Evolutionary conservation across 2,329 filamentous ascomycete species (phyloP), one percentile per base, ranked within the genome.

Genomic region (Pseudogymnoascus sp.): DNA sequence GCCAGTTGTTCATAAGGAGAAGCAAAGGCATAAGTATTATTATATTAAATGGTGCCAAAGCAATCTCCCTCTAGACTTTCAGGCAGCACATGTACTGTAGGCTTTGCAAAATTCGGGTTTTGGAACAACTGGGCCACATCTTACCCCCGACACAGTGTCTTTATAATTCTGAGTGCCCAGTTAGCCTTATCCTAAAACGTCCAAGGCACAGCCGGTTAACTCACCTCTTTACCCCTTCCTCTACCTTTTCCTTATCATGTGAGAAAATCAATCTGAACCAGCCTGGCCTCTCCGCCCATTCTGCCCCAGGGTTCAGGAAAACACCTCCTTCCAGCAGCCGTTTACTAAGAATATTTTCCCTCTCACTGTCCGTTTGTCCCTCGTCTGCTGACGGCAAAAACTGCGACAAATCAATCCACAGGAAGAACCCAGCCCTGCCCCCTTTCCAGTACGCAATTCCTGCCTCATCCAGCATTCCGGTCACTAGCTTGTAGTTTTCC

Each of bases 401-500:
- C 0, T 75, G 74, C 0, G 76, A 77, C 13, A 86, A 67, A 67
- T 85, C 76, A 2, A 82, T 69, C 75, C 79, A 85, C 2, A 85
- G 65, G 67, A 85, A 86, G 66, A 85, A 84, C 0, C 80, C 82
- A 0, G 82, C 82, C 64, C 84, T 84, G n/a, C 74, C 60, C 1
- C 74, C 75, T 1, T 70, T 65, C 1, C 74, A 68, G 66, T 80
- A 82, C 3, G 72, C 66, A 3, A 85, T 76, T 1, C 76, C 74
- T 6, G 79, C 71, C 2, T 72, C 69, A 7, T 70, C 66, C 13
- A 84, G 71, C 4, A 70, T 72, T 0, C 65, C 48, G 0, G 74
- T 77, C 1, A 75, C 73, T 41, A 76, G 75, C 4, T 66, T 67
- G 62, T 82, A 78, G 0, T 76, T 73, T 1, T 74, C 72, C 0